phyloP scores from a whole-genome alignment of 2,329 filamentous ascomycete genomes.

The Penicillium sp. region DNA sequence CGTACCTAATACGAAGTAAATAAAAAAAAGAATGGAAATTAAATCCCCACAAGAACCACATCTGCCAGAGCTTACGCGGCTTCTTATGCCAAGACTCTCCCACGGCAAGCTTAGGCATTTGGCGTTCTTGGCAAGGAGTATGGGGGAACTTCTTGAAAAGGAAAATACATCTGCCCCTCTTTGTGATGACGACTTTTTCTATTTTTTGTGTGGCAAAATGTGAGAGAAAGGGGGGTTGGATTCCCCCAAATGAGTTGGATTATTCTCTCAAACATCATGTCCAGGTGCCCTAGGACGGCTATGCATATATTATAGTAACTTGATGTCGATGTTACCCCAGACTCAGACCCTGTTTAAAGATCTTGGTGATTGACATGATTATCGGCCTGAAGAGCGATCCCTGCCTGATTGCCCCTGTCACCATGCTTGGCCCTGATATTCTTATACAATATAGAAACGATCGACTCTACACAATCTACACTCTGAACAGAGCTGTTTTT shows the following conservation, averaged over 20 bases:
- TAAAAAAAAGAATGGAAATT: too few species aligned
- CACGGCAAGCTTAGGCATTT: slow-evolving; percentile 28
- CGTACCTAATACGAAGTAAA: too few species aligned
- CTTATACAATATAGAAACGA: slow-evolving; percentile 13
- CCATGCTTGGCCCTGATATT: slow-evolving; percentile 18
- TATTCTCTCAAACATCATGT: background rate
- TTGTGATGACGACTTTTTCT: slow-evolving; percentile 8
- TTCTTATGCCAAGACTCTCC: slow-evolving; percentile 21
- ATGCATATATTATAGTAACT: background rate
- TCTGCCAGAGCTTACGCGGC: slow-evolving; percentile 22
- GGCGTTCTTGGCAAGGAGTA: slow-evolving; percentile 19
- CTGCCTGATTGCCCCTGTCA: slow-evolving; percentile 21
- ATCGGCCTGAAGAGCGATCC: slow-evolving; percentile 21
- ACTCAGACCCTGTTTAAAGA: slow-evolving; percentile 8
- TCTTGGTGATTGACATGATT: slow-evolving; percentile 26
- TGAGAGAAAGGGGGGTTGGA: slow-evolving; percentile 11
- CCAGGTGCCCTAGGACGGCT: too few species aligned
- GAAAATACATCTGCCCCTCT: background rate
- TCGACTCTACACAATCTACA: slow-evolving; percentile 14
- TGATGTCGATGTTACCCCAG: background rate
- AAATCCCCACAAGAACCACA: slow-evolving; percentile 18
- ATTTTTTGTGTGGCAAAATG: slow-evolving; percentile 10
- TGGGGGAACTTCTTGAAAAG: too few species aligned
- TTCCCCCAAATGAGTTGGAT: background rate
- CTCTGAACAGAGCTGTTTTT: background rate